Percentiles rank a stretch among this genome's conserved stretches.
Conservation (phyloP, 768 basidiomycete species). For the Collybia sp. region DNA sequence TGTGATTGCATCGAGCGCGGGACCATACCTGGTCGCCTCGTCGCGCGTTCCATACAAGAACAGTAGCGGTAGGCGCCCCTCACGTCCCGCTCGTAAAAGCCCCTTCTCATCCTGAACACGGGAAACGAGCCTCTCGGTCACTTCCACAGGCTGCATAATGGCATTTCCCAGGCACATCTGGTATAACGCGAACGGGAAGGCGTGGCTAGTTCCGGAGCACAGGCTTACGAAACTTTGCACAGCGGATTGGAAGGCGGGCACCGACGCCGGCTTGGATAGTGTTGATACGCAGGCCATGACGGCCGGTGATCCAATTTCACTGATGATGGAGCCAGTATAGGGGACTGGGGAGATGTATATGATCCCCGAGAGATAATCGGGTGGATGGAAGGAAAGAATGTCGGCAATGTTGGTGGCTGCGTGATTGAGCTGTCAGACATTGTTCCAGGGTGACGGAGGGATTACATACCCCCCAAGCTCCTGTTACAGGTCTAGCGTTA, state of each 20-base stretch:
- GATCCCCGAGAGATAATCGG: slow-evolving; percentile 19
- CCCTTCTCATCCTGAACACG: slow-evolving; percentile 18
- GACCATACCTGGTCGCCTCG: slow-evolving; percentile 15
- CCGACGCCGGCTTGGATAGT: slow-evolving; percentile 12
- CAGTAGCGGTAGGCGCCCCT: slow-evolving; percentile 18
- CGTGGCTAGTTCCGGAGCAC: slow-evolving; percentile 8
- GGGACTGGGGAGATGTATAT: slow-evolving; percentile 20
- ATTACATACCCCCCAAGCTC: slow-evolving; percentile 20
- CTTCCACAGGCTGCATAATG: slow-evolving; percentile 18
- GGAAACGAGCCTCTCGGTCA: slow-evolving; percentile 13
- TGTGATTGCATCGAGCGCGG: slow-evolving; percentile 13
- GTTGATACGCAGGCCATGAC: too few species aligned
- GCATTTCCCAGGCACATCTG: slow-evolving; percentile 18
- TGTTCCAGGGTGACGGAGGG: background rate
- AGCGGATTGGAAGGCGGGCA: slow-evolving; percentile 15
- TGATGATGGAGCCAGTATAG: slow-evolving; percentile 19
- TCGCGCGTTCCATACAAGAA: slow-evolving; percentile 21
- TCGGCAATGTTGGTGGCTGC: slow-evolving; percentile 21
- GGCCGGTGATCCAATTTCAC: too few species aligned
- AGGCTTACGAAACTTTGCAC: slow-evolving; percentile 13
- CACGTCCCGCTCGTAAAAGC: slow-evolving; percentile 17
- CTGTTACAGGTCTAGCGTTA: slow-evolving; percentile 4
- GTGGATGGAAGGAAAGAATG: slow-evolving; percentile 16
- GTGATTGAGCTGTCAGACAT: too few species aligned
- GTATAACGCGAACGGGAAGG: slow-evolving; percentile 11